Evolutionary conservation across 257 asterid genomes (phyloP).

Genomic region (Nicotiana tomentosiformis): DNA sequence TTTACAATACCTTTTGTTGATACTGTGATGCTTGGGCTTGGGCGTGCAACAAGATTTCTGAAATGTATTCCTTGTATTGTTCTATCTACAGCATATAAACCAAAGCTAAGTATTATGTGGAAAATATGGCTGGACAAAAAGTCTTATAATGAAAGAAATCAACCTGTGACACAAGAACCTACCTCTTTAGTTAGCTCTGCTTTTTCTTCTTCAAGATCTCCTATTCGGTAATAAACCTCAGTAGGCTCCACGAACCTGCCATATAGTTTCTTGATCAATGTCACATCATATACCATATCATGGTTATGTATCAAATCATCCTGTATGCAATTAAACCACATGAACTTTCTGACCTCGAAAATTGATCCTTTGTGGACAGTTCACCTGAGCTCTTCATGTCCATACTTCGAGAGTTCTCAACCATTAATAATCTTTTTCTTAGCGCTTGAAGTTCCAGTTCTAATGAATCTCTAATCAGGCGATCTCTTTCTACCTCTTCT

Average conservation of each 20-base stretch:
- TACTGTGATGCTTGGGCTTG: slow-evolving; percentile 89
- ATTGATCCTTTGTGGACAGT: slow-evolving; percentile 31
- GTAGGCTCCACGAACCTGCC: slow-evolving; percentile 37
- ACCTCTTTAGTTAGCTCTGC: slow-evolving; percentile 64
- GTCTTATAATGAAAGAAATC: neutral
- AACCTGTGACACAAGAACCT: slow-evolving; percentile 11
- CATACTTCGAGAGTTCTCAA: slow-evolving; percentile 61
- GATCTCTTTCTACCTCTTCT: slow-evolving; percentile 59
- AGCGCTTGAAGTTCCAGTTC: slow-evolving; percentile 67
- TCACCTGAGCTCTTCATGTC: slow-evolving; percentile 37
- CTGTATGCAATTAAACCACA: neutral
- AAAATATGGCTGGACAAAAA: neutral
- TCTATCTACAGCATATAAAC: slow-evolving; percentile 46
- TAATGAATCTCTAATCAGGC: slow-evolving; percentile 44
- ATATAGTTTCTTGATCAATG: slow-evolving; percentile 33
- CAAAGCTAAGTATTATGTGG: slow-evolving; percentile 10
- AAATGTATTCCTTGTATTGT: slow-evolving; percentile 56
- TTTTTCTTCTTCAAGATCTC: slow-evolving; percentile 59
- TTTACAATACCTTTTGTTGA: slow-evolving; percentile 61
- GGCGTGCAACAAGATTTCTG: slow-evolving; percentile 76
- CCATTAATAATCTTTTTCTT: slow-evolving; percentile 52
- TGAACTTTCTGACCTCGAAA: slow-evolving; percentile 43
- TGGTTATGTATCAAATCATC: neutral
- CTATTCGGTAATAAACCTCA: slow-evolving; percentile 42
- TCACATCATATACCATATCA: neutral